phyloP scores from a whole-genome alignment of 2,329 filamentous ascomycete species.

The Talaromyces pinophilus region DNA sequence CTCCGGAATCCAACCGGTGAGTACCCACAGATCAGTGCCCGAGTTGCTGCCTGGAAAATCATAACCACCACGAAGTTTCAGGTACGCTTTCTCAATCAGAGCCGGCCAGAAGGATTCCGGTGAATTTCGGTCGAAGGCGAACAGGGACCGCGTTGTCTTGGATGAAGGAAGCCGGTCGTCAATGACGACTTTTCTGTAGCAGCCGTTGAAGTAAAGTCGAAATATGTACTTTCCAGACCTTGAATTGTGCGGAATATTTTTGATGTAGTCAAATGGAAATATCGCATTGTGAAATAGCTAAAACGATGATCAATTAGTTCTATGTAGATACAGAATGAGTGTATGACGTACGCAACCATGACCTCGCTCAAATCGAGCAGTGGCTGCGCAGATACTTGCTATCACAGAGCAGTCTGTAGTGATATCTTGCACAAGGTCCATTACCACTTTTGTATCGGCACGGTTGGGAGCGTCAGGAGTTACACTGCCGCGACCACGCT shows the following conservation, averaged over 20 bases:
- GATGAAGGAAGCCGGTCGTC: constrained; percentile 84
- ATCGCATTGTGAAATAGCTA: constrained; percentile 72
- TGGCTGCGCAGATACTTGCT: constrained; percentile 84
- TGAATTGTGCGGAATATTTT: constrained; percentile 63
- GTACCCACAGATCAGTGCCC: constrained; percentile 86
- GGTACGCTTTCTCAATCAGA: constrained; percentile 90
- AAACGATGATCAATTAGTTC: not conserved
- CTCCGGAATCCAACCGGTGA: constrained; percentile 96
- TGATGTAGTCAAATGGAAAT: constrained; percentile 69
- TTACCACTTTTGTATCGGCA: constrained; percentile 54
- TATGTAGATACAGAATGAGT: not conserved
- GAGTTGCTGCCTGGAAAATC: constrained; percentile 98
- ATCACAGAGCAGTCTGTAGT: constrained; percentile 97
- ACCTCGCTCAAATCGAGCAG: constrained; percentile 68
- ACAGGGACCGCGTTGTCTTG: constrained; percentile 71
- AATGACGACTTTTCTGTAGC: constrained; percentile 80
- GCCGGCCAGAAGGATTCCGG: constrained; percentile 86
- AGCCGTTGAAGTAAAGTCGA: constrained; percentile 94
- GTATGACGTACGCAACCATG: constrained; percentile 61
- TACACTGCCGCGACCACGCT: constrained; percentile 29
- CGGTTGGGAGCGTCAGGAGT: constrained; percentile 51
- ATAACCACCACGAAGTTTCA: constrained; percentile 93
- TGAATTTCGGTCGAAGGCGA: constrained; percentile 84
- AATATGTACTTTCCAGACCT: constrained; percentile 86
- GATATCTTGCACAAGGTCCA: constrained; percentile 91